A percentile compares a stretch with the other conserved stretches of the same genome.
These are phyloP conservation scores for Lycium ferocissimum DNA, from an alignment of 257 asterid genomes.

Conservation along the genomic window DNA sequence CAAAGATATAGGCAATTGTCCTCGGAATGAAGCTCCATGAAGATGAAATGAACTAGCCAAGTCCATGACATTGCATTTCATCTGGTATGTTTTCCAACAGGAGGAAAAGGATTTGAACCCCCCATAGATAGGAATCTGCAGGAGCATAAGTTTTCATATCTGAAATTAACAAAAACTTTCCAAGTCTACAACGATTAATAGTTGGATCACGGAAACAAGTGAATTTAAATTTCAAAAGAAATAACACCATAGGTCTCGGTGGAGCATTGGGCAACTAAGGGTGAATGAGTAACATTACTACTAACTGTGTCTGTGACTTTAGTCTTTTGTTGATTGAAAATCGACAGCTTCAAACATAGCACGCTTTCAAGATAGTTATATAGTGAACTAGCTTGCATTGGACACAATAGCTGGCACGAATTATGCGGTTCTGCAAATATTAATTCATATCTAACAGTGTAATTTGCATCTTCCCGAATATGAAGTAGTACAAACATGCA, in stretches of 20 bases:
- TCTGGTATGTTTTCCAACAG: slow-evolving; percentile 48
- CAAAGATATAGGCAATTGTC: slow-evolving; percentile 43
- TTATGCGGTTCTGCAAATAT: not conserved
- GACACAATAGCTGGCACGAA: no score
- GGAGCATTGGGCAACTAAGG: not conserved
- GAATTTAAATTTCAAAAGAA: not conserved
- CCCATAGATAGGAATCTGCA: slow-evolving; percentile 64
- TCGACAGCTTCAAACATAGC: not conserved
- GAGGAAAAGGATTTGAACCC: slow-evolving; percentile 52
- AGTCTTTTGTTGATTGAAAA: not conserved
- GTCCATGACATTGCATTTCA: slow-evolving; percentile 46
- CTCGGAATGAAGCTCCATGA: slow-evolving; percentile 43
- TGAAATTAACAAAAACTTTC: not conserved
- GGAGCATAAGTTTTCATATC: slow-evolving; percentile 3
- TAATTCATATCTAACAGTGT: slow-evolving; percentile 1
- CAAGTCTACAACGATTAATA: not conserved
- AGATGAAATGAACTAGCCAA: slow-evolving; percentile 42
- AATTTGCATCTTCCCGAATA: not conserved
- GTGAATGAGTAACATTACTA: not conserved
- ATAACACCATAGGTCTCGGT: not conserved
- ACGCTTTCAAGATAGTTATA: not conserved
- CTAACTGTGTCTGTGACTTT: not conserved
- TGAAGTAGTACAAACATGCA: not conserved
- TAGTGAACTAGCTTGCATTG: not conserved
- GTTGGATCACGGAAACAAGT: not conserved